A percentile compares a stretch with the other conserved stretches of the same genome.
Evolutionary conservation across 139 green algal species (phyloP).

Genomic region (Deuterostichococcus epilithicus): DNA sequence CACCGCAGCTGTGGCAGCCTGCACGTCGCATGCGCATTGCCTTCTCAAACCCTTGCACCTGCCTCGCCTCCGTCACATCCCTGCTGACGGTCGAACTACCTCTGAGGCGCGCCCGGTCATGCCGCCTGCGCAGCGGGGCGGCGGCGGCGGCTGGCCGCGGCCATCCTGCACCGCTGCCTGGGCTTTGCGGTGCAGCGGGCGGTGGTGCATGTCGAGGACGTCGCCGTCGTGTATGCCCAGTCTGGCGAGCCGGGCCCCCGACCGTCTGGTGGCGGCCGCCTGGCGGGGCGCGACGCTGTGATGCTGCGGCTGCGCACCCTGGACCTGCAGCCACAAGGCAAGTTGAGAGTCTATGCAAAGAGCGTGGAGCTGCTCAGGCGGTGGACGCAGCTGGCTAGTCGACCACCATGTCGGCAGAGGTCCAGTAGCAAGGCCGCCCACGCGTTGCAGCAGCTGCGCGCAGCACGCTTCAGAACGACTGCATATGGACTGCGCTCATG

Average conservation of each 20-base stretch:
- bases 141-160: background rate
- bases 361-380: background rate
- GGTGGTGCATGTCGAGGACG: conserved; percentile 26
- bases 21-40: too few relatives aligned
- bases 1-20: too few relatives aligned
- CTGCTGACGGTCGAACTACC: too few relatives aligned
- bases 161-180: conserved; percentile 3
- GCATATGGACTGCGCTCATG: too few relatives aligned
- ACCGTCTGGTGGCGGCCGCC: conserved; percentile 11
- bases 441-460: too few relatives aligned
- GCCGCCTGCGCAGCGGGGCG: too few relatives aligned
- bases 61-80: too few relatives aligned
- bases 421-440: background rate
- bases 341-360: background rate
- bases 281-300: conserved; percentile 35
- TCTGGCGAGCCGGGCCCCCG: conserved; percentile 40
- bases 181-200: conserved; percentile 33
- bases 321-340: conserved; percentile 20
- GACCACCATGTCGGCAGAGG: background rate
- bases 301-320: conserved; percentile 29
- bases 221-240: conserved; percentile 34
- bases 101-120: too few relatives aligned
- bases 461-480: too few relatives aligned
- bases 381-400: background rate
- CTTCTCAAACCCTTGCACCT: too few relatives aligned